These are phyloP conservation scores for Aegilops sharonensis DNA, from an alignment of 176 grass and related monocot genomes.

Conservation along the genomic window DNA sequence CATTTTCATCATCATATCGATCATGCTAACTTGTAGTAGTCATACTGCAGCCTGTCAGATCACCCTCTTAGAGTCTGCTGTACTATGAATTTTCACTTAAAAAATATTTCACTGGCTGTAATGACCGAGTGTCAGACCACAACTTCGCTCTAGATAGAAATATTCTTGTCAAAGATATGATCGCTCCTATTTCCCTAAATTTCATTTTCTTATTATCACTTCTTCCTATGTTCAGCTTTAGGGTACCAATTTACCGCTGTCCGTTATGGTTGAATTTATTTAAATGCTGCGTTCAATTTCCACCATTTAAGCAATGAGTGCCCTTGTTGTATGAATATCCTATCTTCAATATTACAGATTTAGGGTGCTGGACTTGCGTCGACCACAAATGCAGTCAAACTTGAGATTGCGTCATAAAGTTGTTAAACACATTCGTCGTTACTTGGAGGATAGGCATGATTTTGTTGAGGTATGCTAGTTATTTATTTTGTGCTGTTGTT, in stretches of 20 bases:
- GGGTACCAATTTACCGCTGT: background rate
- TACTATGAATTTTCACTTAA: background rate
- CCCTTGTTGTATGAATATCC: background rate
- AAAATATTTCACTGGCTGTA: background rate
- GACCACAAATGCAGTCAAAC: constrained; percentile 96
- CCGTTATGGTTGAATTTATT: background rate
- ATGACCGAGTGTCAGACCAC: background rate
- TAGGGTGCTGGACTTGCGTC: constrained; percentile 84
- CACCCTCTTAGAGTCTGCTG: background rate
- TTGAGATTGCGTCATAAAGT: constrained; percentile 91
- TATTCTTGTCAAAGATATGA: background rate
- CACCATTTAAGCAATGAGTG: background rate
- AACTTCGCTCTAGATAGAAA: background rate
- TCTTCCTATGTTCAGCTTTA: background rate
- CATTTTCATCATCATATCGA: background rate
- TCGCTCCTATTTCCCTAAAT: constrained; percentile 6
- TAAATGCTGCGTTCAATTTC: background rate
- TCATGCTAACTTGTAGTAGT: constrained; percentile 9
- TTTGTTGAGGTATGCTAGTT: constrained; percentile 85
- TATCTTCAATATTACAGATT: constrained; percentile 50
- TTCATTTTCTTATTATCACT: background rate
- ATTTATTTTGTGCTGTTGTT: constrained; percentile 9
- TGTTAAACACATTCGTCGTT: constrained; percentile 80
- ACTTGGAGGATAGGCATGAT: constrained; percentile 89
- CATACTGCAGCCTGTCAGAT: background rate